Conservation (phyloP, 1,284 basidiomycete genomes). For the Bjerkandera adusta region DNA sequence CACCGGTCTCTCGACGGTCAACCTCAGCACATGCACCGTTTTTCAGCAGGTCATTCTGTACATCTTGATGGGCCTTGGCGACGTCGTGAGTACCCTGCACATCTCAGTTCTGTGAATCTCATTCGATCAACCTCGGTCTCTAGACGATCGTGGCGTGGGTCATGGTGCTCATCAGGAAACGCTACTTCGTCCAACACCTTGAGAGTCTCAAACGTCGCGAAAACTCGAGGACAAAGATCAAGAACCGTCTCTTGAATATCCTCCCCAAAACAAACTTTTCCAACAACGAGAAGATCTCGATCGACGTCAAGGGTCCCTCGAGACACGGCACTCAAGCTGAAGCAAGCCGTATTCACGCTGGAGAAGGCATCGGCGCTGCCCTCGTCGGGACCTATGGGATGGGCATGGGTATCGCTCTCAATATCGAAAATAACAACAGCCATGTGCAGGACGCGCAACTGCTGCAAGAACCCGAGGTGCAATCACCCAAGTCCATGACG, state of each 20-base stretch:
- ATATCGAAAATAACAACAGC: slow-evolving; percentile 1
- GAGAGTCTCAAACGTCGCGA: slow-evolving; percentile 18
- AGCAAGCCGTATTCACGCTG: neutral
- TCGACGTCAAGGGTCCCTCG: slow-evolving; percentile 3
- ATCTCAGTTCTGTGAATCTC: neutral
- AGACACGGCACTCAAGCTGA: neutral
- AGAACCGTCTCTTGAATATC: slow-evolving; percentile 12
- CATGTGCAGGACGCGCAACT: neutral
- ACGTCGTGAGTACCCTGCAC: slow-evolving; percentile 35
- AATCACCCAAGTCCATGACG: slow-evolving; percentile 16
- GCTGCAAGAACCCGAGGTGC: slow-evolving; percentile 3
- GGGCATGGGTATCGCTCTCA: slow-evolving; percentile 23
- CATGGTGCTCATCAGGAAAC: slow-evolving; percentile 52
- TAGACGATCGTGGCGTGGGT: slow-evolving; percentile 48
- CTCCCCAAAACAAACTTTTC: slow-evolving; percentile 1
- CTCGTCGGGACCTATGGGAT: slow-evolving; percentile 23
- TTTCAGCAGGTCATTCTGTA: slow-evolving; percentile 61
- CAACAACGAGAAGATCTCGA: slow-evolving; percentile 1
- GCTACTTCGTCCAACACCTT: slow-evolving; percentile 45
- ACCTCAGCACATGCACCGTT: slow-evolving; percentile 49
- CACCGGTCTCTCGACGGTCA: slow-evolving; percentile 50
- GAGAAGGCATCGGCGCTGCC: slow-evolving; percentile 25
- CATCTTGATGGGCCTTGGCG: slow-evolving; percentile 42
- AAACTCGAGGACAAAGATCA: slow-evolving; percentile 15
- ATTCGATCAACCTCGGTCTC: neutral